These are phyloP conservation scores for Thermomucor indicae-seudaticae DNA, from an alignment of 371 early-diverging fungal species.

Conservation along the genomic window DNA sequence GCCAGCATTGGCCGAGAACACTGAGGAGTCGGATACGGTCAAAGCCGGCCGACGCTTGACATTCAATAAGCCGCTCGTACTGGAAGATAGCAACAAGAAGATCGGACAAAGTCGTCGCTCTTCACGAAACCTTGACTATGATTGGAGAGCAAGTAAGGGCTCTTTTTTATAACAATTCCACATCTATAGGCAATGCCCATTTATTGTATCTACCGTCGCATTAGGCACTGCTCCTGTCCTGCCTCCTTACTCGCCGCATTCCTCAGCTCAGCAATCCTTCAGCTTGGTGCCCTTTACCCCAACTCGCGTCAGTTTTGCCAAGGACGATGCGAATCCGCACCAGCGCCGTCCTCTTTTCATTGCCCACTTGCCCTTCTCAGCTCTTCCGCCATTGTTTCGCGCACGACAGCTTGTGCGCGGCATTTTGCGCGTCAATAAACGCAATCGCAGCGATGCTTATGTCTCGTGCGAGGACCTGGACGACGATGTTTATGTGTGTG, in stretches of 20 bases:
- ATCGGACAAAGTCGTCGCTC: slow-evolving; percentile 19
- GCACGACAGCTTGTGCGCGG: slow-evolving; percentile 55
- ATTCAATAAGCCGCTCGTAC: slow-evolving; percentile 28
- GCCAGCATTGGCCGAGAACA: slow-evolving; percentile 21
- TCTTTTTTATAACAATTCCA: not conserved
- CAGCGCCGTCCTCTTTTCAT: slow-evolving; percentile 50
- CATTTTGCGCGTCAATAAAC: slow-evolving; percentile 76
- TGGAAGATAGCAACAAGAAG: slow-evolving; percentile 16
- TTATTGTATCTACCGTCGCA: not conserved
- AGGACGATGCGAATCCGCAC: slow-evolving; percentile 41
- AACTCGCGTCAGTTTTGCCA: slow-evolving; percentile 33
- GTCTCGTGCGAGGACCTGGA: slow-evolving; percentile 66
- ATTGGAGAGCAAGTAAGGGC: slow-evolving; percentile 28
- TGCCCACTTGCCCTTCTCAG: slow-evolving; percentile 53
- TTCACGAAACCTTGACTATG: slow-evolving; percentile 31
- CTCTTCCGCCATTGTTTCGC: slow-evolving; percentile 43
- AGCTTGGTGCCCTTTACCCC: slow-evolving; percentile 42
- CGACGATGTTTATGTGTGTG: slow-evolving; percentile 71
- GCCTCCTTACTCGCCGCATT: slow-evolving; percentile 5
- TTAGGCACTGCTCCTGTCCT: slow-evolving; percentile 9
- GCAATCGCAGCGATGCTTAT: slow-evolving; percentile 78
- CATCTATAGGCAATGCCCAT: not conserved
- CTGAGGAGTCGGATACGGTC: slow-evolving; percentile 3
- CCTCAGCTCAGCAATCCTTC: slow-evolving; percentile 19
- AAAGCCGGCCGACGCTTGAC: slow-evolving; percentile 15